Percentiles rank a stretch among this genome's conserved stretches.
Conservation (phyloP, 352 stramenopile genomes). For the Globisporangium recalcitrans region DNA sequence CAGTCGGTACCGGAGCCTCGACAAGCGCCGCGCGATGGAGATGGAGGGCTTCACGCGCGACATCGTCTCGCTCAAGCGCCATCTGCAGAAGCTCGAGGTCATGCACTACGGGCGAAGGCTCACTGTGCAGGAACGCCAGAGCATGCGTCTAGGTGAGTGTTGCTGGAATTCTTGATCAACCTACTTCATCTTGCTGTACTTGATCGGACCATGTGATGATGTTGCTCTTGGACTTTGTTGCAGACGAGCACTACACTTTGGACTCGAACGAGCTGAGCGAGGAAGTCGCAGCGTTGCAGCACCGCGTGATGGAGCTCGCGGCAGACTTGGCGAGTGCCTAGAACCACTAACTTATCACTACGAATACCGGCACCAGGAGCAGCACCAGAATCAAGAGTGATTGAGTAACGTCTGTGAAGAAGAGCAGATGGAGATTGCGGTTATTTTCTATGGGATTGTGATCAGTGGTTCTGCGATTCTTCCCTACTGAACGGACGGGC, state of each 20-base stretch:
- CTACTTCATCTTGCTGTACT: neutral
- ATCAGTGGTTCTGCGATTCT: neutral
- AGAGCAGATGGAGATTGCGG: neutral
- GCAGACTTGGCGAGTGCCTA: conserved; percentile 43
- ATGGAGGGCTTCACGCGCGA: conserved; percentile 82
- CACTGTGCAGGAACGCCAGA: conserved; percentile 41
- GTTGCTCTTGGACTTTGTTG: neutral
- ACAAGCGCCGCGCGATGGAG: conserved; percentile 70
- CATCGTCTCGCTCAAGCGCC: conserved; percentile 47
- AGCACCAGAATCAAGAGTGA: neutral
- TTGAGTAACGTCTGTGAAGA: neutral
- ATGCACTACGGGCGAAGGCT: conserved; percentile 54
- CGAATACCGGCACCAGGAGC: neutral
- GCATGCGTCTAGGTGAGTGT: conserved; percentile 33
- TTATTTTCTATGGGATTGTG: conserved; percentile 1
- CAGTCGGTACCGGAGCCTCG: conserved; percentile 50
- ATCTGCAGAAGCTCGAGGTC: conserved; percentile 70
- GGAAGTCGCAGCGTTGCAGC: conserved; percentile 54
- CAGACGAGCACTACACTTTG: conserved; percentile 49
- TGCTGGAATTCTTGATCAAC: neutral
- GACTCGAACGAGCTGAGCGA: conserved; percentile 56
- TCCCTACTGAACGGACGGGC: neutral
- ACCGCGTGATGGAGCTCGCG: conserved; percentile 58
- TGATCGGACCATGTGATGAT: neutral
- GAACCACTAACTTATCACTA: conserved; percentile 4